phyloP scores from a whole-genome alignment of 2,329 filamentous ascomycete species.

The Colletotrichum tanaceti region DNA sequence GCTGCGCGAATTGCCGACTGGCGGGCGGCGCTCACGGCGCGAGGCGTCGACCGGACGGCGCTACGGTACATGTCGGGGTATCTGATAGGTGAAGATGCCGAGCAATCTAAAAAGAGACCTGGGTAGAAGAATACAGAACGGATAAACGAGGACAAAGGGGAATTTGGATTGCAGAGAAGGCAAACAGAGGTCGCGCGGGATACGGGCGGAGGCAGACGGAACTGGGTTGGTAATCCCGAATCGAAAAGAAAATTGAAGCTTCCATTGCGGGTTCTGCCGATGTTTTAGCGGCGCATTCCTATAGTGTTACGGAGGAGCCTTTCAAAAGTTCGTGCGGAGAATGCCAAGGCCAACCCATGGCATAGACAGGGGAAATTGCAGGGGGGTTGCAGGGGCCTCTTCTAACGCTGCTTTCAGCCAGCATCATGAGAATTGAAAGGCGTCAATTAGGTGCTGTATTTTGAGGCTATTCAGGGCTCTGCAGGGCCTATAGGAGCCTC shows the following conservation, averaged over 20 bases:
- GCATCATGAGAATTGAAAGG: no score
- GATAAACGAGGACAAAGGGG: constrained; percentile 30
- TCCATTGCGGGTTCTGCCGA: constrained; percentile 32
- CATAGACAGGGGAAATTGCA: no score
- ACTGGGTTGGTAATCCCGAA: constrained; percentile 40
- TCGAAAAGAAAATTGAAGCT: constrained; percentile 42
- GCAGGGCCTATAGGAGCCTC: no score
- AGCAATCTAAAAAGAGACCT: background rate
- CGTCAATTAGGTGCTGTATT: no score
- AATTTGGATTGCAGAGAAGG: constrained; percentile 34
- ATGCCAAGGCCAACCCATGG: no score
- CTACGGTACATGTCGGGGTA: constrained; percentile 61
- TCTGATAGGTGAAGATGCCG: background rate
- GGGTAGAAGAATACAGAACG: constrained; percentile 6
- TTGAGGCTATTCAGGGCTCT: no score
- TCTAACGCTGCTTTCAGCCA: no score
- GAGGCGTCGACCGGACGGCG: constrained; percentile 61
- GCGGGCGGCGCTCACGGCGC: constrained; percentile 57
- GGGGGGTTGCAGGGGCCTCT: no score
- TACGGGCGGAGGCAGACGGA: constrained; percentile 25
- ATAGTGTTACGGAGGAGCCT: no score
- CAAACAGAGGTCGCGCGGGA: constrained; percentile 23
- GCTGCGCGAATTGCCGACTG: constrained; percentile 52
- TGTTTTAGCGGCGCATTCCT: constrained; percentile 40
- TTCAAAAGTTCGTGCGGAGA: no score